These are phyloP conservation scores for Lithocarpus polystachyus DNA, from an alignment of 306 rosid genomes.

Conservation along the genomic window DNA sequence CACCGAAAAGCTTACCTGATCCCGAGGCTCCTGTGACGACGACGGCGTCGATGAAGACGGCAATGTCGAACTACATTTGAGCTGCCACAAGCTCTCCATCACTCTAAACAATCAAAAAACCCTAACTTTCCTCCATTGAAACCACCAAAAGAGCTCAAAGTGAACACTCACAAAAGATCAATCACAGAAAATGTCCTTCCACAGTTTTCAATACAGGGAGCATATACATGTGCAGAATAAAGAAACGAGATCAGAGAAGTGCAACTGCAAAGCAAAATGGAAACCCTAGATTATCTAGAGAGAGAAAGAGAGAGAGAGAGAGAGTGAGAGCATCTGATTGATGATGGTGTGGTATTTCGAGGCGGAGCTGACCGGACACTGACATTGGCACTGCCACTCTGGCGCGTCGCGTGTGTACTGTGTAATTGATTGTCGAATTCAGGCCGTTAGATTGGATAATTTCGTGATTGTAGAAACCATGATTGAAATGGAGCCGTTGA, in stretches of 20 bases:
- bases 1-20: conserved; percentile 21
- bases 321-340: conserved; percentile 14
- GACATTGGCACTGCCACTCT: conserved; percentile 10
- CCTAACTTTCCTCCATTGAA: conserved; percentile 21
- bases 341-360: conserved; percentile 28
- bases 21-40: conserved; percentile 36
- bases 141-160: not conserved
- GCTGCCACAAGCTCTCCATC: conserved; percentile 38
- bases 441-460: not conserved
- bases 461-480: not conserved
- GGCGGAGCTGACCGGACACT: conserved; percentile 27
- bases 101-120: conserved; percentile 10
- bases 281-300: conserved; percentile 4
- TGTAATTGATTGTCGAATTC: not conserved
- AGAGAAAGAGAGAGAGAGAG: not conserved
- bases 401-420: conserved; percentile 1
- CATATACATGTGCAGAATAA: not conserved
- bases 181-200: not conserved
- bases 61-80: conserved; percentile 27
- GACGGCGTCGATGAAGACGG: conserved; percentile 27
- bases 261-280: not conserved
- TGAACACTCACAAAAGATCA: not conserved
- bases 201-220: not conserved
- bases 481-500: conserved; percentile 14
- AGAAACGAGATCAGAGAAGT: not conserved